Conservation (phyloP, 306 rosid genomes). For the Hippophae gyantsensis region DNA sequence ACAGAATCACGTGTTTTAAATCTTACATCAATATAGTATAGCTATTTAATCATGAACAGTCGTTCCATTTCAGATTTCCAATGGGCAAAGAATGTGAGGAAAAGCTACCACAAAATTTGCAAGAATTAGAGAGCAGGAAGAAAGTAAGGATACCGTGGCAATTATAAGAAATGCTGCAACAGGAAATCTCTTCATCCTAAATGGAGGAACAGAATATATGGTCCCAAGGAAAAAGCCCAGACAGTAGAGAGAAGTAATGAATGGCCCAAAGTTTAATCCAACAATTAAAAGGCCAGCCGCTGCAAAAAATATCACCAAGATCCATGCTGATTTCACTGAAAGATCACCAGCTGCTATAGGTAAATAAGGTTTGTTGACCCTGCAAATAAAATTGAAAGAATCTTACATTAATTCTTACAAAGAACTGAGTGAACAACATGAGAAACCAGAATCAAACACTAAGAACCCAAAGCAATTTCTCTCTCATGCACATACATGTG, state of each 20-base stretch:
- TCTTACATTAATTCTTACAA: background rate
- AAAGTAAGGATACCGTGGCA: conserved; percentile 53
- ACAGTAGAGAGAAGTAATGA: conserved; percentile 70
- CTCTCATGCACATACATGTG: no score
- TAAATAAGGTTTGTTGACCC: conserved; percentile 95
- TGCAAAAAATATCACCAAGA: conserved; percentile 79
- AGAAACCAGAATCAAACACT: conserved; percentile 1
- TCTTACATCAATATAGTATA: background rate
- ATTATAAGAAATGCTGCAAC: conserved; percentile 94
- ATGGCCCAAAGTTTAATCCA: conserved; percentile 74
- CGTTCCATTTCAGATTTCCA: background rate
- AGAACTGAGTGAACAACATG: background rate
- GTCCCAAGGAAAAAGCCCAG: conserved; percentile 92
- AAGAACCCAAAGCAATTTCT: background rate
- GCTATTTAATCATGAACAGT: background rate
- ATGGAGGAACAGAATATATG: conserved; percentile 88
- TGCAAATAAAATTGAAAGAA: conserved; percentile 32
- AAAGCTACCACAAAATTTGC: background rate
- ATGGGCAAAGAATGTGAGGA: background rate
- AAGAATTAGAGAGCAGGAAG: conserved; percentile 10
- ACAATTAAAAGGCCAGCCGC: conserved; percentile 64
- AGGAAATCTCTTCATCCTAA: conserved; percentile 90
- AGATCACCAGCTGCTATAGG: conserved; percentile 99
- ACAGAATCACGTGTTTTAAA: background rate
- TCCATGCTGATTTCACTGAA: conserved; percentile 90